Evolutionary conservation across 148 eudicot genomes (phyloP).

Genomic region (Suaeda aralocaspica): DNA sequence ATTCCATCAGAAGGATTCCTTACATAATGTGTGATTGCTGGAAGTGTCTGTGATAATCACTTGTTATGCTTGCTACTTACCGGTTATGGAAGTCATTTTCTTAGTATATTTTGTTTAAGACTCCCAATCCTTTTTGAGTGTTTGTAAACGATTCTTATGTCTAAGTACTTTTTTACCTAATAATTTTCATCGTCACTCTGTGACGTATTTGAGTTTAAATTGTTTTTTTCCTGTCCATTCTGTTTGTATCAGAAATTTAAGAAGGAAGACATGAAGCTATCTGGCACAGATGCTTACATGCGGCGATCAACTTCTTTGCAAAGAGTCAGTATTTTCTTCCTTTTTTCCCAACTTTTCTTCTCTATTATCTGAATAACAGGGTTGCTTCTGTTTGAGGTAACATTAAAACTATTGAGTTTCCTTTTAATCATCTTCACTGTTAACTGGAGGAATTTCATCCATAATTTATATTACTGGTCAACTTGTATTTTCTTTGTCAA

Average conservation of each 20-base stretch:
- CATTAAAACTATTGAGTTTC: background rate
- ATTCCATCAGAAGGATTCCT: no score
- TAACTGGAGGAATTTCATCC: background rate
- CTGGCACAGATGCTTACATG: conserved; percentile 87
- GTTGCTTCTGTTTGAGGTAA: background rate
- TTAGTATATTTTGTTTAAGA: background rate
- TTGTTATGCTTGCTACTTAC: no score
- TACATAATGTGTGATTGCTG: no score
- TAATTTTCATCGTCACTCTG: background rate
- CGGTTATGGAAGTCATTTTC: no score
- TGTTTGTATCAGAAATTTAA: conserved; percentile 63
- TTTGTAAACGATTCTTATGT: background rate
- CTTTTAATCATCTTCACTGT: background rate
- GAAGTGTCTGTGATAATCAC: no score
- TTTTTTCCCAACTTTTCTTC: conserved; percentile 7
- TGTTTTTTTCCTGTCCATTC: conserved; percentile 12
- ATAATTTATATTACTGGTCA: background rate
- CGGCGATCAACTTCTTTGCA: conserved; percentile 77
- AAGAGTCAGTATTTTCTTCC: conserved; percentile 58
- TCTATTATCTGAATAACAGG: background rate
- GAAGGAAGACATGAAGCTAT: conserved; percentile 73
- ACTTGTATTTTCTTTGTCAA: background rate
- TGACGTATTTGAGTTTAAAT: background rate
- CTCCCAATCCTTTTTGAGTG: background rate
- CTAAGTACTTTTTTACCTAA: background rate